phyloP scores from a whole-genome alignment of 1,139 yeast species.

The Taphrina flavorubra region DNA sequence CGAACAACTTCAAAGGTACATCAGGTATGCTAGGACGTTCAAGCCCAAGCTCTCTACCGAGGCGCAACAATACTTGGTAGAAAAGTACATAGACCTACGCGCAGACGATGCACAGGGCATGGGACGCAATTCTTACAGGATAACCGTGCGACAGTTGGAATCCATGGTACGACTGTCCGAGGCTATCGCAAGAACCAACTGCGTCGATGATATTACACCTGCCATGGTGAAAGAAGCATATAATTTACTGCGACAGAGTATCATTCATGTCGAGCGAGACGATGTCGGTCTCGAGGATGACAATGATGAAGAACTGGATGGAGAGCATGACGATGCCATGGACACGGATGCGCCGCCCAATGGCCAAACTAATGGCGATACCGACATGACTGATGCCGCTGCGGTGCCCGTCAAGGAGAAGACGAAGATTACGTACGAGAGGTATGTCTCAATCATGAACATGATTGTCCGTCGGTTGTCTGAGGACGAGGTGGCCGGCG shows the following conservation, averaged over 20 bases:
- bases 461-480: constrained; percentile 72
- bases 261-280: constrained; percentile 91
- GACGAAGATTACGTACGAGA: constrained; percentile 77
- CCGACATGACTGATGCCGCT: constrained; percentile 40
- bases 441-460: constrained; percentile 83
- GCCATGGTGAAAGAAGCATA: constrained; percentile 92
- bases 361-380: constrained; percentile 42
- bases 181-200: constrained; percentile 96
- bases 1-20: constrained; percentile 85
- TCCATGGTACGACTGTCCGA: constrained; percentile 89
- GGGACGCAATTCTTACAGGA: constrained; percentile 83
- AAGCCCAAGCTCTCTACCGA: constrained; percentile 83
- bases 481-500: constrained; percentile 60
- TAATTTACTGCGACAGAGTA: constrained; percentile 85
- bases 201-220: constrained; percentile 86
- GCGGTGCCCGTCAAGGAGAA: constrained; percentile 50
- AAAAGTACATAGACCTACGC: constrained; percentile 83
- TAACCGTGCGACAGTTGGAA: constrained; percentile 95
- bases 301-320: constrained; percentile 51
- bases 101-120: constrained; percentile 91
- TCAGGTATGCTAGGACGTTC: constrained; percentile 90
- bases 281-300: constrained; percentile 85
- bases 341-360: constrained; percentile 43
- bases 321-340: constrained; percentile 43
- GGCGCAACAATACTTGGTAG: constrained; percentile 78